Base-by-base conservation (phyloP, 768 basidiomycete genomes). In the Rhodocollybia butyracea region DNA sequence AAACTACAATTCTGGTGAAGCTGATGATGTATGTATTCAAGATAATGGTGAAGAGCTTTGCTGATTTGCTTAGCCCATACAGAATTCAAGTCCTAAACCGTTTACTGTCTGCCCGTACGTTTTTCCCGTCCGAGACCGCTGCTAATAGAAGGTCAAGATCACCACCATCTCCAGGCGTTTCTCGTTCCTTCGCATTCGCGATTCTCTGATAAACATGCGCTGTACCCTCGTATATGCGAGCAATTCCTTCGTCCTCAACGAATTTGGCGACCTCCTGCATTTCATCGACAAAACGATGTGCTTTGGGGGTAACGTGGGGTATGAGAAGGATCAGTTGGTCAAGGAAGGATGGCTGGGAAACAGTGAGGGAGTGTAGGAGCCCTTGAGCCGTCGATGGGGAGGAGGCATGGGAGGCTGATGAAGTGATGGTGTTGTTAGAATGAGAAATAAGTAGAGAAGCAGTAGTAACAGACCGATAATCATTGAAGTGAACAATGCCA, bases 251-350 rank as follows among this genome's bases (percentile, higher is more conserved):
- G 4, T 63, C 66, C 1, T 65, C 68, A 15, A 79, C 73, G 54
- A 80, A 81, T 2, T 65, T 65, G 3, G 69, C 71, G 29, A 82
- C 76, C 62, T 82, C 80, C 40, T 76, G 70, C 78, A 79, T 79
- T 68, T 81, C 78, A 42, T 69, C 73, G 29, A 75, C 70, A 69
- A 72, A 80, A 48, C 79, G 71, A 55, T 82, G 79, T 2, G 76
- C 74, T 46, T 80, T 82, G 4, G 71, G 74, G 3, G 75, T 60
- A 72, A 76, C 74, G 22, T 60, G 50, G 1, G 73, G 74, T 22
- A 79, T 55, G 5, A 58, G 41, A 32, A 57, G 61, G 2, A 66
- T 64, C 47, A 75, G 59, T 3, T 66, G 66, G 55, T 73, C 59
- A 2, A 79, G 63, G 8, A 70, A 48, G 8, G 34, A 46, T 0